phyloP scores from a whole-genome alignment of 225 moss, liverwort and hornwort genomes.

The Sphagnum tenellum region DNA sequence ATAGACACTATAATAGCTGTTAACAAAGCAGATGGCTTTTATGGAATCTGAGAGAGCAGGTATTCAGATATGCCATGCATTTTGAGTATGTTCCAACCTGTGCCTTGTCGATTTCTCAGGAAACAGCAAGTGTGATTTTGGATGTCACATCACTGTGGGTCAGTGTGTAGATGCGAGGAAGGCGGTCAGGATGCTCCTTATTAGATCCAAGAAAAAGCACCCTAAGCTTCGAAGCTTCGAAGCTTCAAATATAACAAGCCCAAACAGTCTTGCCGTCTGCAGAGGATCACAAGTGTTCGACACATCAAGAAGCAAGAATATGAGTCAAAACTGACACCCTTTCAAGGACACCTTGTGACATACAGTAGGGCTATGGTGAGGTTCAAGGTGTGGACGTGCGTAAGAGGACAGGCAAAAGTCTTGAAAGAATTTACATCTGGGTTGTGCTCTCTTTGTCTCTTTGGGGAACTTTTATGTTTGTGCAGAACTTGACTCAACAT shows the following conservation, averaged over 20 bases:
- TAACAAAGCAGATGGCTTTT: not conserved
- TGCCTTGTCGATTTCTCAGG: constrained; percentile 82
- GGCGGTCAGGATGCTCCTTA: constrained; percentile 39
- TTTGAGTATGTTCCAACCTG: constrained; percentile 32
- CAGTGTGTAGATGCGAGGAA: constrained; percentile 82
- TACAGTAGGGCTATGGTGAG: too few species aligned
- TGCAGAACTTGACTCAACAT: too few species aligned
- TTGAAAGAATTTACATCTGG: not conserved
- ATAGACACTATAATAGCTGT: not conserved
- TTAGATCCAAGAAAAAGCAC: constrained; percentile 68
- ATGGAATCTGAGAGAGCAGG: not conserved
- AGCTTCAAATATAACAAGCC: constrained; percentile 88
- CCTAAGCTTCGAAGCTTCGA: constrained; percentile 72
- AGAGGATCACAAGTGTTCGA: not conserved
- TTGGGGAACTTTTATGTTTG: too few species aligned
- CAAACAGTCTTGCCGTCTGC: constrained; percentile 78
- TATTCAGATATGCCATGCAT: not conserved
- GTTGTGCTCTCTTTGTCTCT: not conserved
- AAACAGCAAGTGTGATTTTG: constrained; percentile 79
- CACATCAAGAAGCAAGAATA: not conserved
- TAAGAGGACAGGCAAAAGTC: too few species aligned
- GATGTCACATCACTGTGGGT: constrained; percentile 93
- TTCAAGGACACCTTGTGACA: too few species aligned
- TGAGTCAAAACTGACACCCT: not conserved
- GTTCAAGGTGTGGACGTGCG: too few species aligned